These are phyloP conservation scores for Trichosanthes truncata DNA, from an alignment of 306 rosid genomes.

Conservation along the genomic window DNA sequence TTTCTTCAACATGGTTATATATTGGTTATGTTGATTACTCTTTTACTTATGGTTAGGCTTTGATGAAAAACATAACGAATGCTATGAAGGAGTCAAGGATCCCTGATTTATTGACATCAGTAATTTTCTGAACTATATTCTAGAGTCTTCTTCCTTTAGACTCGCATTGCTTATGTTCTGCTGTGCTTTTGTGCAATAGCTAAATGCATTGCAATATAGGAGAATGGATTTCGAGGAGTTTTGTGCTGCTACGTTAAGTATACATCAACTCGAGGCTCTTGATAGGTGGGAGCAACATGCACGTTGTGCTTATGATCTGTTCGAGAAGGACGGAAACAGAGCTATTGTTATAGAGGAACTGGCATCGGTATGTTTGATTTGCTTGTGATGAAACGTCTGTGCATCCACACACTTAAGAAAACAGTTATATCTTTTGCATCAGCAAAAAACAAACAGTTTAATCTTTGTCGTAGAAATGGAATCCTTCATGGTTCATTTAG, in stretches of 20 bases:
- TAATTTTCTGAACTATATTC: not conserved
- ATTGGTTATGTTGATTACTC: not conserved
- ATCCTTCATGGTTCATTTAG: not conserved
- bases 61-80: slow-evolving; percentile 3
- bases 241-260: slow-evolving; percentile 50
- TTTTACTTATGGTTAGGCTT: slow-evolving; percentile 1
- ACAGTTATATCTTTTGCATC: not conserved
- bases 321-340: slow-evolving; percentile 56
- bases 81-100: slow-evolving; percentile 5
- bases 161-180: not conserved
- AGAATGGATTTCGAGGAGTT: slow-evolving; percentile 65
- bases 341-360: slow-evolving; percentile 54
- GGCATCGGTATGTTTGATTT: slow-evolving; percentile 50
- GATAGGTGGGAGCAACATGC: slow-evolving; percentile 66
- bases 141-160: not conserved
- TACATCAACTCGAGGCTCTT: slow-evolving; percentile 58
- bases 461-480: not conserved
- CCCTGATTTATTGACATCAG: slow-evolving; percentile 6
- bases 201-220: slow-evolving; percentile 53
- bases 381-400: not conserved
- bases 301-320: slow-evolving; percentile 50
- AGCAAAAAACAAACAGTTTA: not conserved
- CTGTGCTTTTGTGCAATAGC: slow-evolving; percentile 18
- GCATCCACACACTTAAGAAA: not conserved
- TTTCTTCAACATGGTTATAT: not conserved